phyloP scores from a whole-genome alignment of 352 stramenopile genomes.

The Phytopythium delawarense region DNA sequence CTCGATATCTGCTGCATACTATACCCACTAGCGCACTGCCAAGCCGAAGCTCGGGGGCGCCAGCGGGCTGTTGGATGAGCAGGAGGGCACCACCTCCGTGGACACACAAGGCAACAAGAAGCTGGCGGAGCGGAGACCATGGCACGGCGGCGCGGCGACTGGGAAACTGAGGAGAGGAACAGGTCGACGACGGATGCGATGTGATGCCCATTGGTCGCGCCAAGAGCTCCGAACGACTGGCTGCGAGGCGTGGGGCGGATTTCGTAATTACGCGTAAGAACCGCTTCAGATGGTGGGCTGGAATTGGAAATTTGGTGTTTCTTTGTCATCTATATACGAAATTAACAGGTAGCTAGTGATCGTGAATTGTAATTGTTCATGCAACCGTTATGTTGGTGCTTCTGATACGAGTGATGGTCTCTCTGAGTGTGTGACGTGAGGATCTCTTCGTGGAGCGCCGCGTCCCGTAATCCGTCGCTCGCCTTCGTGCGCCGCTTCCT shows the following conservation, averaged over 20 bases:
- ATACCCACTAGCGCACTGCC: conserved; percentile 66
- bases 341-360: too few species aligned
- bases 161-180: neutral
- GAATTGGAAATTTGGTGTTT: too few species aligned
- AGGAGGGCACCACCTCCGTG: conserved; percentile 3
- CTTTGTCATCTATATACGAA: neutral
- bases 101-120: conserved; percentile 2
- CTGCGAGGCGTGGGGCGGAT: neutral
- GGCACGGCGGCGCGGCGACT: neutral
- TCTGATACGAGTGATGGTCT: neutral
- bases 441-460: neutral
- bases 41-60: conserved; percentile 14
- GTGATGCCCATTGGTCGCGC: neutral
- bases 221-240: conserved; percentile 26
- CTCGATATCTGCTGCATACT: conserved; percentile 71
- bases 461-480: conserved; percentile 1
- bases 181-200: neutral
- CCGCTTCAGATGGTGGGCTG: neutral
- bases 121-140: neutral
- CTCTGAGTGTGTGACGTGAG: neutral
- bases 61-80: conserved; percentile 75
- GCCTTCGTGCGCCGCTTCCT: neutral
- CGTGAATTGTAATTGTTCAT: neutral
- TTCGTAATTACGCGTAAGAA: conserved; percentile 17
- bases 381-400: neutral